Base-by-base conservation (phyloP, 2,329 filamentous ascomycete species). In the Neofusicoccum cordaticola region DNA sequence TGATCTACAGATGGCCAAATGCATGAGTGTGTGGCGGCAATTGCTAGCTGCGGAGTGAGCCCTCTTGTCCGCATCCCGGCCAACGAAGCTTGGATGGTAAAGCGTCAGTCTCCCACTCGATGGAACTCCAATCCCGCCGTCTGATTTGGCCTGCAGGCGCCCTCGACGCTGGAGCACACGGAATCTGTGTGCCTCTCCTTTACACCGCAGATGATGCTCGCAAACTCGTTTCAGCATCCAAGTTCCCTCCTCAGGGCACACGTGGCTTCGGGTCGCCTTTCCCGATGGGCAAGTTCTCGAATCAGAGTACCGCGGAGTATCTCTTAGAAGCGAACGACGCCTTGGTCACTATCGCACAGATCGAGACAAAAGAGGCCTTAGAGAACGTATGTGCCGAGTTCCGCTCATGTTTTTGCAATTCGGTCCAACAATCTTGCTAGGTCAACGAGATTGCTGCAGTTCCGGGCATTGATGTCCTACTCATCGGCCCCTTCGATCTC, bases 1-100 rank as follows among this genome's bases (percentile, higher is more conserved):
- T 41, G 35, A 11, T 44, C 60, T 61, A 53, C 63, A 78, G 81
- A 84, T 68, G 77, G 75, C 53, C 76, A 80, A 66, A 86, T 86
- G 84, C 83, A 85, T 68, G 82, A 85, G 71, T 80, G 82, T 56
- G 82, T 86, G 11, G 82, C 80, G 12, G 79, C 80, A n/a, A 79
- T 81, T 48, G 78, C 78, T 41, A 74, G 76, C 27, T 78, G 77
- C 61, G 78, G 78, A 12, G 77, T 81, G 27, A 78, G 75, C 42
- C 80, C 80, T 4, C 67, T 82, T 12, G 79, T 82, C 19, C 74
- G 78, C 60, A 82, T 87, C 47, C 79, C 83, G 13, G 83, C 83
- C 31, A 85, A 85, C 64, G 84, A 87, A 74, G 79, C 82, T 53
- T 87, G 84, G 85, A 86, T 86, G 84, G 84, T 87, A 65, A 87